Base-by-base conservation (phyloP, 768 basidiomycete species). In the Clavaria fumosa region DNA sequence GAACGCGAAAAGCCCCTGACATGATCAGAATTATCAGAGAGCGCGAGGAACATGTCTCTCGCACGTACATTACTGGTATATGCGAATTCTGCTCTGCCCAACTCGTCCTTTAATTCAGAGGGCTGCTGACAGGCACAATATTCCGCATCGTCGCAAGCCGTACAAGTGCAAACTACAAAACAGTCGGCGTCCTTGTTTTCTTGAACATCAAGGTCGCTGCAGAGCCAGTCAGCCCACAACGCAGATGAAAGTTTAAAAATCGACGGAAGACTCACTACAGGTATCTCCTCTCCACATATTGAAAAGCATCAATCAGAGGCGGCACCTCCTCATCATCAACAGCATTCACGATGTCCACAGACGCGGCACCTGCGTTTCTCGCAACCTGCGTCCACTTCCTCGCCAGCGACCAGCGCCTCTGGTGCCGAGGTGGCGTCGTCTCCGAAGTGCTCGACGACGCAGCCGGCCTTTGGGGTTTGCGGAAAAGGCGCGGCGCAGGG, bases 251-350 rank as follows among this genome's bases (percentile, higher is more conserved):
- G n/a, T 20, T 4, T 7, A 21, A 11, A 26, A 24, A 34, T 39
- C 15, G 35, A 18, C 7, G n/a, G 26, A 37, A 33, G 14, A 55
- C 72, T 33, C 46, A 67, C 69, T 64, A 67, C 9, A 53, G 38
- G 36, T 77, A 78, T 7, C 59, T 56, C 24, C 52, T 54, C 47
- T 79, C 77, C 9, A 73, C 43, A 47, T 77, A 79, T 38, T 41
- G 38, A 37, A 79, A 78, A 11, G 48, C 47, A 0, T 53, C 43
- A 4, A 58, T 49, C n/a, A 70, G 46, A 3, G 45, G 51, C 0
- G 74, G 75, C 3, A 66, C 46, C 7, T 61, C 55, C 24, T 69
- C 63, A 17, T 58, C 57, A 35, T 69, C 66, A 4, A 63, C 50
- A 2, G 60, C 54, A 34, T 67, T 67, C 9, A 50, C 43, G 22